phyloP scores from a whole-genome alignment of 2,329 filamentous ascomycete species.

The Diplodia scrobiculata region DNA sequence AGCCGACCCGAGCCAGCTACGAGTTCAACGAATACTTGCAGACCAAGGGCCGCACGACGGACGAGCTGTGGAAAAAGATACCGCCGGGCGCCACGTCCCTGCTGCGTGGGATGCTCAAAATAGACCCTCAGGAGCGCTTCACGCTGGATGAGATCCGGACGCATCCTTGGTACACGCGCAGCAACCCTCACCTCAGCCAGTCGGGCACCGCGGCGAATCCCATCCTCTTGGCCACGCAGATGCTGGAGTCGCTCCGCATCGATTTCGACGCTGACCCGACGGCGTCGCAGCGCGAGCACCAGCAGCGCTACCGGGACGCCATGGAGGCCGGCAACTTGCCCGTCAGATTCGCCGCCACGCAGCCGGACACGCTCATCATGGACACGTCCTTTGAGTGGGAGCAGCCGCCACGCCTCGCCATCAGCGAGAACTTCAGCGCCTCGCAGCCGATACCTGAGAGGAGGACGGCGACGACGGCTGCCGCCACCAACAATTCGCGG shows the following conservation, averaged over 20 bases:
- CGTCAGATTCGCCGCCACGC: conserved; percentile 71
- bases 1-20: conserved; percentile 80
- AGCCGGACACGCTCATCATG: conserved; percentile 75
- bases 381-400: conserved; percentile 89
- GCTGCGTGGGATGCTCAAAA: conserved; percentile 87
- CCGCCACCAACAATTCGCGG: no score
- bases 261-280: conserved; percentile 74
- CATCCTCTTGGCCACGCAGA: conserved; percentile 83
- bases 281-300: conserved; percentile 50
- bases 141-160: conserved; percentile 82
- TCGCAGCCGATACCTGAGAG: conserved; percentile 52
- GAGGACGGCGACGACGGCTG: no score
- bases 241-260: conserved; percentile 89
- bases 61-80: conserved; percentile 81
- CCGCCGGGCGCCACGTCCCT: conserved; percentile 75
- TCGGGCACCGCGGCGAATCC: conserved; percentile 78
- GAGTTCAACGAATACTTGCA: conserved; percentile 87
- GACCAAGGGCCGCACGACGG: conserved; percentile 76
- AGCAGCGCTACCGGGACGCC: conserved; percentile 42
- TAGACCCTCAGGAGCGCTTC: conserved; percentile 75
- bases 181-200: conserved; percentile 72
- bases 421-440: conserved; percentile 46
- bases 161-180: conserved; percentile 91
- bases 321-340: conserved; percentile 69
- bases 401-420: conserved; percentile 62